These are phyloP conservation scores for Luffa aegyptiaca DNA, from an alignment of 306 rosid species.

Conservation along the genomic window DNA sequence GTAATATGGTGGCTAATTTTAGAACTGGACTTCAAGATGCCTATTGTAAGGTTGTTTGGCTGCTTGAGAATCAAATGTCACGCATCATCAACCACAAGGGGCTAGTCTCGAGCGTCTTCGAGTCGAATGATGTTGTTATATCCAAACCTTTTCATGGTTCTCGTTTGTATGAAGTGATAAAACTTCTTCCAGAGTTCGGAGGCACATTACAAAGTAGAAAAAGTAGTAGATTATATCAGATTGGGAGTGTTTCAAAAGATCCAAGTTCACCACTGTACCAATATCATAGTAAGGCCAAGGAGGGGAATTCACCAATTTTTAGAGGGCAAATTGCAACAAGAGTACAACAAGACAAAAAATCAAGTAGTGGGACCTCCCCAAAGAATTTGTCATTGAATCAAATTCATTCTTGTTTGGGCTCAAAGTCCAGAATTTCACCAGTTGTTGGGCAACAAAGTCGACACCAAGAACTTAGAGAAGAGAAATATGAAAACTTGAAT, in stretches of 20 bases:
- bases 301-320: background rate
- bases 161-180: conserved; percentile 32
- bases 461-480: conserved; percentile 20
- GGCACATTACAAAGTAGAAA: conserved; percentile 19
- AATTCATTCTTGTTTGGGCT: conserved; percentile 1
- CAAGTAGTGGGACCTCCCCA: conserved; percentile 6
- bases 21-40: conserved; percentile 12
- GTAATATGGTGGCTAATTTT: conserved; percentile 20
- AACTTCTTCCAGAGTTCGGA: conserved; percentile 63
- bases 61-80: conserved; percentile 33
- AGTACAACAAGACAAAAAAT: background rate
- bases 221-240: background rate
- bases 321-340: background rate
- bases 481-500: conserved; percentile 12
- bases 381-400: conserved; percentile 6
- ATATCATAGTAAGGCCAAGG: background rate
- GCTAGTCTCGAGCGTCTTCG: conserved; percentile 11
- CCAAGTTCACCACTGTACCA: conserved; percentile 5
- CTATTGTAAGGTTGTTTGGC: conserved; percentile 54
- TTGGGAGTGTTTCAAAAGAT: background rate
- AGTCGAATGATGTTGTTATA: conserved; percentile 33
- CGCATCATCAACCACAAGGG: conserved; percentile 1
- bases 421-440: conserved; percentile 5
- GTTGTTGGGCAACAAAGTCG: background rate
- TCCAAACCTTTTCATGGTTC: conserved; percentile 57